A percentile compares a stretch with the other conserved stretches of the same genome.
phyloP scores from a whole-genome alignment of 2,329 filamentous ascomycete species.

The Ophiostoma perfectum region DNA sequence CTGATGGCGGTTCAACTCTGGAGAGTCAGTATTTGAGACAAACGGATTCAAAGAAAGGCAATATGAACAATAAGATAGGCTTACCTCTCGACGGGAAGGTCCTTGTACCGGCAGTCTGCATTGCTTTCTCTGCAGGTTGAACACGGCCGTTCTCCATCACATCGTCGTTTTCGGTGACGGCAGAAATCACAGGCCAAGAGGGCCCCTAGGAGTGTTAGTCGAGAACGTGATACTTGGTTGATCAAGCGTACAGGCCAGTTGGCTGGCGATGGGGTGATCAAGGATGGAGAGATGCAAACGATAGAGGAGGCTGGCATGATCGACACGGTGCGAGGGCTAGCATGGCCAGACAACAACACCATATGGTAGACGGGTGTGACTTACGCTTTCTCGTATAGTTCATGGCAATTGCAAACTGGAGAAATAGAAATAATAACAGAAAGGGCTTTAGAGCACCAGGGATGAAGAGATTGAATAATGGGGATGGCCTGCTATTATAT shows the following conservation, averaged over 20 bases:
- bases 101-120: conserved; percentile 39
- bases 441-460: not conserved
- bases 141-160: conserved; percentile 38
- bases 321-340: not conserved
- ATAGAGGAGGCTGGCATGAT: not conserved
- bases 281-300: not conserved
- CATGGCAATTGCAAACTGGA: conserved; percentile 27
- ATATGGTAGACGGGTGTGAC: not conserved
- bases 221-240: not conserved
- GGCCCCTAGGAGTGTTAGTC: conserved; percentile 31
- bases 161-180: conserved; percentile 37
- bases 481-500: not conserved
- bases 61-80: no score
- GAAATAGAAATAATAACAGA: not conserved
- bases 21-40: no score
- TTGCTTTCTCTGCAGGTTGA: conserved; percentile 37
- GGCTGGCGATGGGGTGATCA: not conserved
- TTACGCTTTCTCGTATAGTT: conserved; percentile 37
- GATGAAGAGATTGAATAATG: not conserved
- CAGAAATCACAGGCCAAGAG: conserved; percentile 40
- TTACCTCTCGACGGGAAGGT: conserved; percentile 32
- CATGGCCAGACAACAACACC: not conserved
- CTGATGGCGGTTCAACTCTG: conserved; percentile 15
- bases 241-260: not conserved
- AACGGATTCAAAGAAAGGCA: no score